These are phyloP conservation scores for Domatiomyces globalis DNA, from an alignment of 2,329 filamentous ascomycete genomes.

Conservation along the genomic window DNA sequence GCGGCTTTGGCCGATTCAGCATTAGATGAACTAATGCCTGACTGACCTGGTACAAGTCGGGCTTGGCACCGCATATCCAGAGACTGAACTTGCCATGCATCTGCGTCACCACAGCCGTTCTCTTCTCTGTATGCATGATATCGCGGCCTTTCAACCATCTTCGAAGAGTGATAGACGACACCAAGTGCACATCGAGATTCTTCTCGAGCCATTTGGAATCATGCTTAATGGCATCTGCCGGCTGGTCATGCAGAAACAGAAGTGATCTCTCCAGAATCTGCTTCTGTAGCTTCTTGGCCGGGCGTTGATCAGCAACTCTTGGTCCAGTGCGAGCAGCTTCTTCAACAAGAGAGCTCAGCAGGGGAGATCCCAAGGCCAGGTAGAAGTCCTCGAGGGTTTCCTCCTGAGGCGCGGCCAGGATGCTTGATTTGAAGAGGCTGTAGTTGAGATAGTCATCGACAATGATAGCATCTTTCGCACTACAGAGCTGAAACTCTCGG, in stretches of 20 bases:
- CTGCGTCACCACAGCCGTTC: conserved; percentile 54
- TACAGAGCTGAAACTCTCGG: conserved; percentile 64
- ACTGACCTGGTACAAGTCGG: conserved; percentile 84
- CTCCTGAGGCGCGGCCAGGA: conserved; percentile 82
- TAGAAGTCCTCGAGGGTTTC: conserved; percentile 79
- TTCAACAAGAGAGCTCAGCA: conserved; percentile 62
- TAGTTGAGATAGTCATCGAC: conserved; percentile 83
- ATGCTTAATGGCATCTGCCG: conserved; percentile 63
- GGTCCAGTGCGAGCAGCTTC: conserved; percentile 61
- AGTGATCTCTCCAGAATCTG: conserved; percentile 78
- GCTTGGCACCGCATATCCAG: conserved; percentile 59
- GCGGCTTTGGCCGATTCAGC: conserved; percentile 67
- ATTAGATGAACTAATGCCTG: conserved; percentile 72
- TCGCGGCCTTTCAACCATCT: conserved; percentile 59
- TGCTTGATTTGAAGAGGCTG: conserved; percentile 67
- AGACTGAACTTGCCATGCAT: conserved; percentile 48
- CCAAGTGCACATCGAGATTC: conserved; percentile 62
- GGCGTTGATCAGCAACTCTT: conserved; percentile 50
- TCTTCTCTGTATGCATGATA: conserved; percentile 58
- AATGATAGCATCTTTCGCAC: conserved; percentile 58
- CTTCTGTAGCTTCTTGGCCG: conserved; percentile 57
- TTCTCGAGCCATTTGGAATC: conserved; percentile 85
- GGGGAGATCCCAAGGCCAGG: conserved; percentile 59
- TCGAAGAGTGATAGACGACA: conserved; percentile 62
- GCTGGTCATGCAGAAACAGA: conserved; percentile 77